A percentile compares a stretch with the other conserved stretches of the same genome.
Evolutionary conservation across 768 basidiomycete species (phyloP).

Genomic region (Kwoniella europaea): DNA sequence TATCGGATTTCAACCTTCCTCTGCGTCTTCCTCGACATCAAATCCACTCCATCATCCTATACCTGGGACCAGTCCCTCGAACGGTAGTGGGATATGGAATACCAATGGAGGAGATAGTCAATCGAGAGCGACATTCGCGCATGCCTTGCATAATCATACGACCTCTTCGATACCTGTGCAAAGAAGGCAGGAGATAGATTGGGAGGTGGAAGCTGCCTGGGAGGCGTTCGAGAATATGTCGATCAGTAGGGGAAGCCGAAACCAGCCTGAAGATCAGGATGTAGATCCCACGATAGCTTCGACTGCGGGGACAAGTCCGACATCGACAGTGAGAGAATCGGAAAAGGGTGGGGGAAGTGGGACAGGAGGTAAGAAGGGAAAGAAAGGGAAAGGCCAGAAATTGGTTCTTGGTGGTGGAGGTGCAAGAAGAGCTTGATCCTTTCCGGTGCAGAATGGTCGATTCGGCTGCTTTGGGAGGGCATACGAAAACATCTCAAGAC

Average conservation of each 20-base stretch:
- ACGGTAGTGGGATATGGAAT: constrained; percentile 7
- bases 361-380: constrained; percentile 25
- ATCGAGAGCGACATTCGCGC: constrained; percentile 33
- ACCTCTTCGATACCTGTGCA: constrained; percentile 21
- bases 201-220: constrained; percentile 51
- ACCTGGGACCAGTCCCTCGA: constrained; percentile 17
- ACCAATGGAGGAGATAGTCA: constrained; percentile 10
- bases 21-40: constrained; percentile 23
- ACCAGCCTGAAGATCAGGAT: background rate
- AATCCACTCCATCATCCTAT: constrained; percentile 16
- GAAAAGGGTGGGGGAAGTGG: constrained; percentile 39
- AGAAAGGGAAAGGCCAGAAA: constrained; percentile 26
- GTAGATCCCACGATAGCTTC: background rate
- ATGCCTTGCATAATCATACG: constrained; percentile 31
- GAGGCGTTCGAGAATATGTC: constrained; percentile 41
- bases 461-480: background rate
- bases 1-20: constrained; percentile 16
- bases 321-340: constrained; percentile 24
- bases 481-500: background rate
- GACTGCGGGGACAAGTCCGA: background rate
- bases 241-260: constrained; percentile 8
- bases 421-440: constrained; percentile 22
- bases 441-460: background rate
- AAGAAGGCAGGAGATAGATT: constrained; percentile 33
- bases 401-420: constrained; percentile 32